phyloP scores from a whole-genome alignment of 2,329 filamentous ascomycete species.

The Colletotrichum lentis region DNA sequence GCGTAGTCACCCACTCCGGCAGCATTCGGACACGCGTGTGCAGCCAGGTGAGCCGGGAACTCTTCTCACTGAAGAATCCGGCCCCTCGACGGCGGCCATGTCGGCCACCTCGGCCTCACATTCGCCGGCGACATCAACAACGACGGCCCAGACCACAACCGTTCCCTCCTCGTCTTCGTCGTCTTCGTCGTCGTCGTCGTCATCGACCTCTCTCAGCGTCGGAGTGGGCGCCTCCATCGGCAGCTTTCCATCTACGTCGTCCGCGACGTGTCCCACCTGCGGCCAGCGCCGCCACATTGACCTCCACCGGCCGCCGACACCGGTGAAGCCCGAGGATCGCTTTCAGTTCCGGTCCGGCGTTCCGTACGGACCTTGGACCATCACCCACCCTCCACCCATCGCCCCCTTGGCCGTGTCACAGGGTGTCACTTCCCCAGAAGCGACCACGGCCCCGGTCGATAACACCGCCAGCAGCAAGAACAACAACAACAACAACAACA shows the following conservation, averaged over 20 bases:
- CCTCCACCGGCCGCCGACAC: constrained; percentile 33
- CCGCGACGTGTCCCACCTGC: constrained; percentile 33
- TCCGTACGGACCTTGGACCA: constrained; percentile 32
- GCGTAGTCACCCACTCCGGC: constrained; percentile 13
- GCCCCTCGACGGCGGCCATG: constrained; percentile 18
- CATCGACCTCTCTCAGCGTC: constrained; percentile 31
- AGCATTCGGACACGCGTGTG: constrained; percentile 21
- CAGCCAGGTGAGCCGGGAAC: constrained; percentile 23
- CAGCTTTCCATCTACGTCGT: constrained; percentile 23
- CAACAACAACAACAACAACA: no score
- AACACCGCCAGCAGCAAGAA: no score
- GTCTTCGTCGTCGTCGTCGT: constrained; percentile 27
- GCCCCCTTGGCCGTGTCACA: background rate
- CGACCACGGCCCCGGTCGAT: background rate
- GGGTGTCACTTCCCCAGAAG: background rate
- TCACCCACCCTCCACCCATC: constrained; percentile 21
- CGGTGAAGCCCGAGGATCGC: constrained; percentile 34
- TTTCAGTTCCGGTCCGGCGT: constrained; percentile 36
- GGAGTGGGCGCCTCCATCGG: constrained; percentile 33
- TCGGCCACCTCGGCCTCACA: constrained; percentile 21
- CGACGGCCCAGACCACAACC: constrained; percentile 32
- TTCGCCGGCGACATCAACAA: constrained; percentile 29
- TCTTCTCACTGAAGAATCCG: constrained; percentile 19
- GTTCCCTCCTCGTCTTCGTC: constrained; percentile 24
- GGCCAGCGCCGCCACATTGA: constrained; percentile 33